A percentile compares a stretch with the other conserved stretches of the same genome.
These are phyloP conservation scores for Candida labiduridarum DNA, from an alignment of 1,139 yeast genomes.

Conservation along the genomic window DNA sequence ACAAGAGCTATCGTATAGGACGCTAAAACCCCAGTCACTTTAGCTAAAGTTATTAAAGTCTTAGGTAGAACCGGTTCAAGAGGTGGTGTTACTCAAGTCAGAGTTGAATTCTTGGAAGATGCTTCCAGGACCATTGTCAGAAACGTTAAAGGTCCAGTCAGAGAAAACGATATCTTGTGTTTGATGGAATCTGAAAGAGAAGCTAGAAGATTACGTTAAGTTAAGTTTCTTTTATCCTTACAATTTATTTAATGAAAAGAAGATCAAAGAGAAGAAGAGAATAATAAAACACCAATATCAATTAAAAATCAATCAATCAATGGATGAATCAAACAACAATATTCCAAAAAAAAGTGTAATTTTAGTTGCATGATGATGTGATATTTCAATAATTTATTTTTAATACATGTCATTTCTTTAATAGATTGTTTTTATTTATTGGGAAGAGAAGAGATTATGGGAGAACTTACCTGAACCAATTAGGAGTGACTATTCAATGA, in stretches of 20 bases:
- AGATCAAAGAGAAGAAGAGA: neutral
- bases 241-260: neutral
- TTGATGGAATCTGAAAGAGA: slow-evolving; percentile 99
- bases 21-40: slow-evolving; percentile 94
- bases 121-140: slow-evolving; percentile 98
- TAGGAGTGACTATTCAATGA: neutral
- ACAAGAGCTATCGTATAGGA: slow-evolving; percentile 42
- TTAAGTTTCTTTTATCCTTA: neutral
- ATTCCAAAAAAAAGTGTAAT: slow-evolving; percentile 5
- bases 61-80: slow-evolving; percentile 99
- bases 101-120: slow-evolving; percentile 99
- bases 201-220: slow-evolving; percentile 75
- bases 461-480: neutral
- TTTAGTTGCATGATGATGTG: slow-evolving; percentile 9
- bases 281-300: neutral
- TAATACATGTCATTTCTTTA: slow-evolving; percentile 8
- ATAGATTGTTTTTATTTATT: slow-evolving; percentile 1
- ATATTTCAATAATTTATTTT: slow-evolving; percentile 1
- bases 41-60: slow-evolving; percentile 99
- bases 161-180: slow-evolving; percentile 98
- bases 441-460: neutral
- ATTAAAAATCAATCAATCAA: neutral
- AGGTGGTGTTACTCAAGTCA: slow-evolving; percentile 99
- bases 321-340: too few species aligned
- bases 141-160: slow-evolving; percentile 99